Percentiles rank a stretch among this genome's conserved stretches.
phyloP scores from a whole-genome alignment of 2,329 filamentous ascomycete genomes.

The Penicillium decumbens region DNA sequence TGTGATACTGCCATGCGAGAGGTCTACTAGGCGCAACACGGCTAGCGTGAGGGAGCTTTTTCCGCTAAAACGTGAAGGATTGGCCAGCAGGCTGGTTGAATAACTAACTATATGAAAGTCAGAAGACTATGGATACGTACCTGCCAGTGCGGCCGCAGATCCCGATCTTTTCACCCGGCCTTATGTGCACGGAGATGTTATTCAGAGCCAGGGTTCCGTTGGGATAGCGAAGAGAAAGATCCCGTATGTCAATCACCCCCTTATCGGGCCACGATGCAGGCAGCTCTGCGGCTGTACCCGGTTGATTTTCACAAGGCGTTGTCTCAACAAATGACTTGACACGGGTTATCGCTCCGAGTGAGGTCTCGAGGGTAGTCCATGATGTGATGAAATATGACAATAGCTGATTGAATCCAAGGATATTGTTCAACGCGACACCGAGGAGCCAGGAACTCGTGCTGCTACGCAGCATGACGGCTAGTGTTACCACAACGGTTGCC shows the following conservation, averaged over 20 bases:
- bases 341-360: conserved; percentile 43
- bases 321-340: conserved; percentile 11
- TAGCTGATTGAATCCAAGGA: conserved; percentile 42
- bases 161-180: conserved; percentile 6
- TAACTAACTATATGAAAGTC: not conserved
- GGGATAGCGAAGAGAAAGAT: not conserved
- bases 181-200: conserved; percentile 1
- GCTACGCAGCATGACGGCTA: conserved; percentile 37
- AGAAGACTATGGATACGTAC: not conserved
- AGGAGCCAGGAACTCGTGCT: conserved; percentile 41
- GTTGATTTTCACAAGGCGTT: conserved; percentile 3
- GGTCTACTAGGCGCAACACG: conserved; percentile 25
- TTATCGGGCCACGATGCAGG: not conserved
- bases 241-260: not conserved
- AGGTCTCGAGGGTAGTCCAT: conserved; percentile 44
- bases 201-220: not conserved
- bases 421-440: conserved; percentile 46
- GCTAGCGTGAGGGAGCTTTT: conserved; percentile 15
- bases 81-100: not conserved
- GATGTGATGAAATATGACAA: not conserved
- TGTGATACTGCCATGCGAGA: conserved; percentile 20
- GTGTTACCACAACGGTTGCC: conserved; percentile 40
- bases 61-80: conserved; percentile 5
- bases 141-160: conserved; percentile 8
- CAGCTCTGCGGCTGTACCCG: not conserved